A percentile compares a stretch with the other conserved stretches of the same genome.
phyloP scores from a whole-genome alignment of 306 rosid species.

The Castanea mollissima region DNA sequence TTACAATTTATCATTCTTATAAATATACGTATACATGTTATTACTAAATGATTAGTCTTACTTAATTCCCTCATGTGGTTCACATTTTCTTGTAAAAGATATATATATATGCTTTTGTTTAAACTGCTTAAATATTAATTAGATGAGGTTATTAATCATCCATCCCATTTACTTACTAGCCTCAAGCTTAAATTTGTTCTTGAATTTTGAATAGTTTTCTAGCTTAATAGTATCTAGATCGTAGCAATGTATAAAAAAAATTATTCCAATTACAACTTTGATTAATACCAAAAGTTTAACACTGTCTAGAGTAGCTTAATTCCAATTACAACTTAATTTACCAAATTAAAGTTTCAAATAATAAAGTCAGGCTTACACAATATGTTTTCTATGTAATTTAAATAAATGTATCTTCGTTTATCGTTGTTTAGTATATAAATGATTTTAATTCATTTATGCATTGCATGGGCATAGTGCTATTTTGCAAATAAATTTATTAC shows the following conservation, averaged over 20 bases:
- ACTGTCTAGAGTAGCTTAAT: too few relatives aligned
- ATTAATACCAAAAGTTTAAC: too few relatives aligned
- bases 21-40: not conserved
- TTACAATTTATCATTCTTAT: not conserved
- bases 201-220: not conserved
- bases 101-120: not conserved
- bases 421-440: too few relatives aligned
- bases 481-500: slow-evolving; percentile 15
- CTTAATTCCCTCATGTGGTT: not conserved
- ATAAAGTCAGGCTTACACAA: too few relatives aligned
- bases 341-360: too few relatives aligned
- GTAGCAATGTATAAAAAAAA: not conserved
- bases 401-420: too few relatives aligned
- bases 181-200: not conserved
- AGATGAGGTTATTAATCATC: not conserved
- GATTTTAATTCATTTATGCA: too few relatives aligned
- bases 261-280: too few relatives aligned
- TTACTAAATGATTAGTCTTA: not conserved
- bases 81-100: not conserved
- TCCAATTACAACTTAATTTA: too few relatives aligned
- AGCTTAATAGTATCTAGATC: not conserved
- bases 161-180: too few relatives aligned
- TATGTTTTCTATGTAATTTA: too few relatives aligned
- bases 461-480: too few relatives aligned
- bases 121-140: not conserved